Base-by-base conservation (phyloP, 805 yeast species). In the Cyberlindnera euphorbiae region DNA sequence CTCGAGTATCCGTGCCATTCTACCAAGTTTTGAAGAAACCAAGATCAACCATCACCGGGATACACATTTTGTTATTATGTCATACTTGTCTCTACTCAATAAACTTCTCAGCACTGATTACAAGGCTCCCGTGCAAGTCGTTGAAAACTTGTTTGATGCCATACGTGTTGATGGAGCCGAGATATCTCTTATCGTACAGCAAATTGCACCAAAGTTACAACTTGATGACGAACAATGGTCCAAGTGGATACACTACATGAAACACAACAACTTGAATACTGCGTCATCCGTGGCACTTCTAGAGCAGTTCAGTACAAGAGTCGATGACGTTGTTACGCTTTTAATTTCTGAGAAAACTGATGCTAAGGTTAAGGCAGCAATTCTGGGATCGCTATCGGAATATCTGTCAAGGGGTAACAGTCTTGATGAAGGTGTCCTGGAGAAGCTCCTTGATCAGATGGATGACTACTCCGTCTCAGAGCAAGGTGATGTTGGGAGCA, bases 401-500 rank as follows among this genome's bases (percentile, higher is more conserved):
- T 46, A 28, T 28, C 18, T 52, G 8, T 4, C 11, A 7, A 6
- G 5, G 5, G 39, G 38, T 2, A 25, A 36, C 1, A 12, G 19
- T 7, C 22, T 55, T 13, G 19, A 35, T 0, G 18, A 25, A 1
- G 11, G 4, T 2, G 23, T 8, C 1, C 29, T 49, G 29, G 11
- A 5, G 4, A 24, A 4, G 5, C 21, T 68, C 5, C 28, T 70
- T 1, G 45, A 43, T 2, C 71, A 75, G 23, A 57, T 90, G 11
- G 79, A 81, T 43, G 96, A 89, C 49, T 87, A 88, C 55, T 75
- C 95, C 0, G 62, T 73, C 2, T 83, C 90, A 0, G 75, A 75
- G 18, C 82, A 85, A 51, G 97, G 97, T 8, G 97, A 89, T 60
- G 89, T 88, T n/a, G 97, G 97, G 2, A 75, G 85, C 31, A 71